phyloP scores from a whole-genome alignment of 2,329 filamentous ascomycete species.

The Aspergillus thermomutatus region DNA sequence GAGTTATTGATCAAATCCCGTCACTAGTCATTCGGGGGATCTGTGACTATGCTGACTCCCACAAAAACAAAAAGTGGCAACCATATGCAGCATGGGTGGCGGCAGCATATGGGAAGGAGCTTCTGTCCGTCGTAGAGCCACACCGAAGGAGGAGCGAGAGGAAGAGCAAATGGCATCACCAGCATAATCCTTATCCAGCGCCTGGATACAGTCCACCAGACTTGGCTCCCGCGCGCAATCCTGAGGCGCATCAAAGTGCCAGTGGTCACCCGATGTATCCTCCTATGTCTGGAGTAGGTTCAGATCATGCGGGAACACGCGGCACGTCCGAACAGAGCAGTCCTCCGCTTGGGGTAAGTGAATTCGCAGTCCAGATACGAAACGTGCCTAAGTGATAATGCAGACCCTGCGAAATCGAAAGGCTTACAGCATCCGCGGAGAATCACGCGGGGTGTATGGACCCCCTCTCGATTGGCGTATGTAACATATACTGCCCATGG shows the following conservation, averaged over 20 bases:
- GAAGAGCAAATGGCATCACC: neutral
- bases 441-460: neutral
- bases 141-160: too few species aligned
- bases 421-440: neutral
- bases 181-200: too few species aligned
- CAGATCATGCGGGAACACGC: too few species aligned
- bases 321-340: neutral
- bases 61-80: neutral
- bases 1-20: neutral
- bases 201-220: too few species aligned
- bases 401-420: neutral
- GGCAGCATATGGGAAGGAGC: neutral
- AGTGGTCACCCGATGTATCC: neutral
- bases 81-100: neutral
- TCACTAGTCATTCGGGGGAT: neutral
- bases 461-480: conserved; percentile 7
- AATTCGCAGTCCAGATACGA: neutral
- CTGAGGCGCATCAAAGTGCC: neutral
- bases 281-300: neutral
- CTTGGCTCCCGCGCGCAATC: too few species aligned
- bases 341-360: neutral
- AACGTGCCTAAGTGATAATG: neutral
- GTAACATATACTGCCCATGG: neutral
- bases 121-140: too few species aligned
- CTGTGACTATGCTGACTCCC: neutral